Base-by-base conservation (phyloP, 2,329 filamentous ascomycete species). In the Hymenoscyphus linearis region DNA sequence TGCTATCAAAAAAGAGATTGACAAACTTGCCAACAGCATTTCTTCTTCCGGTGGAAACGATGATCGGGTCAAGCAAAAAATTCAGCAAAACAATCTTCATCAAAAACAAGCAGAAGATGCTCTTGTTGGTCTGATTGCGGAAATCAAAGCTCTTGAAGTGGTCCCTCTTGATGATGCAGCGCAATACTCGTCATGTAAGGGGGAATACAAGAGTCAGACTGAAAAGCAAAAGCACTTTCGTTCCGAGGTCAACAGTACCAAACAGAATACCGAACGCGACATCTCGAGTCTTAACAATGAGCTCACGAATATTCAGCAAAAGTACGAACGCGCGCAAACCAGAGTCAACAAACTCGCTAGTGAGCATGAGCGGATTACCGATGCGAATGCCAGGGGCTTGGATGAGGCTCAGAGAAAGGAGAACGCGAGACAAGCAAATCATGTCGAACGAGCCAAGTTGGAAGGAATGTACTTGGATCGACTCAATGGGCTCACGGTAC, bases 31-130 rank as follows among this genome's bases (percentile, higher is more conserved):
- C 62, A 81, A 81, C 62, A 85, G 86, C 65, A 83, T 91, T 53
- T 80, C 86, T 60, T 87, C 87, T 37, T 82, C 84, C 16, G 88
- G 88, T 64, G 86, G 87, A 62, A 86, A 85, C 67, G 90, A 93
- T 73, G 90, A 93, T 70, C 88, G 89, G 71, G 82, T 88, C 68
- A 82, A 85, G 66, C 87, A 91, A 71, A 89, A 91, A 73, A 84
- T 90, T 53, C 82, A 86, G 64, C 90, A 93, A 73, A 87, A 90
- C 71, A 85, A 83, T 60, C 88, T 88, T 60, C 88, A 89, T 72
- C 88, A 89, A 74, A 85, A 85, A 61, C 88, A 83, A 71, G 81
- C 81, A 16, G 81, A 84, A 60, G 81, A 83, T 59, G 86, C 87
- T 35, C 80, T 82, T 34, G 75, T 77, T 52, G 77, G 80, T 54